A percentile compares a stretch with the other conserved stretches of the same genome.
phyloP scores from a whole-genome alignment of 495 filamentous ascomycete species.

The Hypoxylon rickii region DNA sequence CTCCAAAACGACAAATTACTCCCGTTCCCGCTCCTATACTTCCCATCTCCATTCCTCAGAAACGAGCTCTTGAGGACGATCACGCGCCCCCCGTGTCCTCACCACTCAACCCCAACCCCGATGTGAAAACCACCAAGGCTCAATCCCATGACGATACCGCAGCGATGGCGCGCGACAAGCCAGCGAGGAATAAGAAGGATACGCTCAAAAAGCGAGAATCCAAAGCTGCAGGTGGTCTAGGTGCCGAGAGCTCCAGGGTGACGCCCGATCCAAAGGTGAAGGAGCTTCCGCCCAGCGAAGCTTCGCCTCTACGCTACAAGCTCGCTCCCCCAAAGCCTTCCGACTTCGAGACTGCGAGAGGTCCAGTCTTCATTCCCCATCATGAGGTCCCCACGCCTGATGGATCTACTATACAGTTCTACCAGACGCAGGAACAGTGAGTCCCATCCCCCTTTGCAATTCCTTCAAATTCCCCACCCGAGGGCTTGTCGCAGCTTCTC shows the following conservation, averaged over 20 bases:
- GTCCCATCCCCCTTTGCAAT: no score
- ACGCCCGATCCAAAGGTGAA: constrained; percentile 63
- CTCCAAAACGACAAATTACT: constrained; percentile 48
- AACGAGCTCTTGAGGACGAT: constrained; percentile 57
- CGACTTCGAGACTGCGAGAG: constrained; percentile 62
- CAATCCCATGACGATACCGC: constrained; percentile 43
- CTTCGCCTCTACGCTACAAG: constrained; percentile 61
- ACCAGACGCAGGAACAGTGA: constrained; percentile 69
- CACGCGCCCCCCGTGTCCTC: constrained; percentile 63
- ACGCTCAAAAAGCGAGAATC: constrained; percentile 77
- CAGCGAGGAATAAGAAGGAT: constrained; percentile 66
- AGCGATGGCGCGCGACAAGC: constrained; percentile 50
- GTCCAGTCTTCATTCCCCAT: constrained; percentile 58
- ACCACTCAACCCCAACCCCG: constrained; percentile 64
- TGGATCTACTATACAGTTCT: constrained; percentile 58
- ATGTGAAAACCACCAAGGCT: constrained; percentile 35
- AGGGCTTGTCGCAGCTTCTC: constrained; percentile 35
- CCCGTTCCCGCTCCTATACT: constrained; percentile 41
- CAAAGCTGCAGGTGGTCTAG: constrained; percentile 58
- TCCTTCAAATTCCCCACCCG: constrained; percentile 42
- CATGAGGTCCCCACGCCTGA: constrained; percentile 51
- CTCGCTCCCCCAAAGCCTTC: constrained; percentile 60
- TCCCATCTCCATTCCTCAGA: constrained; percentile 59
- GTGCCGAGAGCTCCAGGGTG: constrained; percentile 50
- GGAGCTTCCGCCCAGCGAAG: constrained; percentile 47